These are phyloP conservation scores for Chenopodium berlandieri DNA, from an alignment of 148 eudicot species.

Conservation along the genomic window DNA sequence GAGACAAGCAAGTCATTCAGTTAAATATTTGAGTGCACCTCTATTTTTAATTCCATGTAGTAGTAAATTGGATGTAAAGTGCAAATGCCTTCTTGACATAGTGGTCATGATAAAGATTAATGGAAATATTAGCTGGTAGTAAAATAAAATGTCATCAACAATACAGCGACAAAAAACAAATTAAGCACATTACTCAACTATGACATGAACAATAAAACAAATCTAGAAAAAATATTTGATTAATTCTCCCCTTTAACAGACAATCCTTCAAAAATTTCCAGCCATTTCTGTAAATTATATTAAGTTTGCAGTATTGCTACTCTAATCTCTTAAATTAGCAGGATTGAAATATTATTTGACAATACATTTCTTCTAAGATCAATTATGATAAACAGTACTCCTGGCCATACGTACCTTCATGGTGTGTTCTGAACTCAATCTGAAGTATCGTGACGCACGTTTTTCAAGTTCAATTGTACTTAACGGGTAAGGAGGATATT, in stretches of 20 bases:
- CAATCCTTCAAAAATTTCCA: background rate
- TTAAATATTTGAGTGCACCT: background rate
- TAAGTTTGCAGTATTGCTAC: background rate
- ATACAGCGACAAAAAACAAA: background rate
- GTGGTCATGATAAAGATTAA: background rate
- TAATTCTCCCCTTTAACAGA: background rate
- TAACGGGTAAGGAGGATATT: constrained; percentile 87
- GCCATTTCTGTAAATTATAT: background rate
- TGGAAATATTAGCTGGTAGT: background rate
- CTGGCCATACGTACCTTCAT: constrained; percentile 78
- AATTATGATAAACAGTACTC: constrained; percentile 5
- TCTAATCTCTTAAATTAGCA: background rate
- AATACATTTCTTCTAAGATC: no score
- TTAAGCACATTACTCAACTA: background rate
- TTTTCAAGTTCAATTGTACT: constrained; percentile 98
- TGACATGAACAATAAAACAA: background rate
- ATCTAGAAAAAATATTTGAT: background rate
- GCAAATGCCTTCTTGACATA: background rate
- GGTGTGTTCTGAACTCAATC: constrained; percentile 89
- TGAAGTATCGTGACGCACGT: constrained; percentile 92
- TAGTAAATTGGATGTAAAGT: background rate
- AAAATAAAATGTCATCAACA: background rate
- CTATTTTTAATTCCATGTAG: background rate
- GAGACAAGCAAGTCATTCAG: background rate
- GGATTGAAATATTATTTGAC: background rate